These are phyloP conservation scores for Solanum paucissectum DNA, from an alignment of 257 asterid genomes.

Conservation along the genomic window DNA sequence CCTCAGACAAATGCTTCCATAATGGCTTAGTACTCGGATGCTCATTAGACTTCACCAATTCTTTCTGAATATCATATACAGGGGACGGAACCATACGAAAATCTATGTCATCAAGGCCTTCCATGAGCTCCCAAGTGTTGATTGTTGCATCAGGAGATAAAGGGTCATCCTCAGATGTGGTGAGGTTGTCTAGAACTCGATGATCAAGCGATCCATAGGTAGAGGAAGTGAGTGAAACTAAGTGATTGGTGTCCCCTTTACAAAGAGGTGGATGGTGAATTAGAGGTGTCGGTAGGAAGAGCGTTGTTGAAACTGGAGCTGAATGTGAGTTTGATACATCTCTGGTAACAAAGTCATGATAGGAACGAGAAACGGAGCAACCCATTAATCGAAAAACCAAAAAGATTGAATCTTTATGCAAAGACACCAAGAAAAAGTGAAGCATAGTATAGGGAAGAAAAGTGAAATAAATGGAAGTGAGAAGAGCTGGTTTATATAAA, in stretches of 20 bases:
- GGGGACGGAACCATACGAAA: slow-evolving; percentile 35
- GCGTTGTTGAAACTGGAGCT: slow-evolving; percentile 19
- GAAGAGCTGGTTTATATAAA: background rate
- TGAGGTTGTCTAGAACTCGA: slow-evolving; percentile 9
- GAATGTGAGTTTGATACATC: slow-evolving; percentile 7
- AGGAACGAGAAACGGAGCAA: slow-evolving; percentile 21
- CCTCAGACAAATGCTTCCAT: slow-evolving; percentile 47
- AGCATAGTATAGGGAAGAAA: background rate
- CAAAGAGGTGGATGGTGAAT: slow-evolving; percentile 31
- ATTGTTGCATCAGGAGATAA: slow-evolving; percentile 72
- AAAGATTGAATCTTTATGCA: background rate
- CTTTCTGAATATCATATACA: background rate
- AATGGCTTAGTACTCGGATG: slow-evolving; percentile 19
- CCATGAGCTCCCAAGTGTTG: slow-evolving; percentile 98
- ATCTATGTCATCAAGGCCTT: slow-evolving; percentile 69
- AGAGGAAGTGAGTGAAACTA: slow-evolving; percentile 71
- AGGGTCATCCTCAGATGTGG: slow-evolving; percentile 29
- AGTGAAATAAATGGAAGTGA: background rate
- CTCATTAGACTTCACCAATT: slow-evolving; percentile 16
- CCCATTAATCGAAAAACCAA: slow-evolving; percentile 5
- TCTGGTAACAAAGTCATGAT: background rate
- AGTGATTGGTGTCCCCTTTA: slow-evolving; percentile 56
- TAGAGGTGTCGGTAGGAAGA: slow-evolving; percentile 14
- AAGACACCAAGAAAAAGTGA: background rate
- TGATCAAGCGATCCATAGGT: slow-evolving; percentile 68